Conservation (phyloP, 2,329 filamentous ascomycete genomes). For the Penicillium sp. region DNA sequence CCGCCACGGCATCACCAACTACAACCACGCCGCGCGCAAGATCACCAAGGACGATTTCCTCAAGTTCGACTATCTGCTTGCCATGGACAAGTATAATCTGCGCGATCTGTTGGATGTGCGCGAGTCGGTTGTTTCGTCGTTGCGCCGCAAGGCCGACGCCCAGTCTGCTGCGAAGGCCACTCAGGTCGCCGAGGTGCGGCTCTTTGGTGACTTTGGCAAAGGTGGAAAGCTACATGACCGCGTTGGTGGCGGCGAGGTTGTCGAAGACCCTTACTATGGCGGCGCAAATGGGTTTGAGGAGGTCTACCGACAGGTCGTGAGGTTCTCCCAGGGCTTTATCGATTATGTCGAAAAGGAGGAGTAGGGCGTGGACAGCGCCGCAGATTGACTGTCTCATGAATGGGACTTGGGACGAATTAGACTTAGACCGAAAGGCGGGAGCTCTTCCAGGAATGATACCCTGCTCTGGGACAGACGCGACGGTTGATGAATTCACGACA, state of each 20-base stretch:
- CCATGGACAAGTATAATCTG: slow-evolving; percentile 88
- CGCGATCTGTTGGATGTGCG: slow-evolving; percentile 66
- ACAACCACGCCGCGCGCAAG: slow-evolving; percentile 75
- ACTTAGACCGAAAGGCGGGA: slow-evolving; percentile 3
- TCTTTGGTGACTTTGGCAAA: slow-evolving; percentile 82
- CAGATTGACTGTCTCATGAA: neutral
- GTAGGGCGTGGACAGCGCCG: neutral
- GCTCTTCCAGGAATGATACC: slow-evolving; percentile 22
- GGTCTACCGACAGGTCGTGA: slow-evolving; percentile 80
- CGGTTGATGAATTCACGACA: neutral
- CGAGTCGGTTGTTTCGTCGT: slow-evolving; percentile 50
- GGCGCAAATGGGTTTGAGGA: slow-evolving; percentile 75
- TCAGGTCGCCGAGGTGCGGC: slow-evolving; percentile 61
- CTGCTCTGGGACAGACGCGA: slow-evolving; percentile 11
- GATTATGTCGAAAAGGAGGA: slow-evolving; percentile 52
- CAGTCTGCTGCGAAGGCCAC: slow-evolving; percentile 29
- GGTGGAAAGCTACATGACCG: slow-evolving; percentile 45
- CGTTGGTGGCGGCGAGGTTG: slow-evolving; percentile 61
- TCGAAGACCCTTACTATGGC: slow-evolving; percentile 93
- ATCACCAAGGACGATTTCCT: slow-evolving; percentile 73
- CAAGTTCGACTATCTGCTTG: slow-evolving; percentile 88
- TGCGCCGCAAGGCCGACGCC: slow-evolving; percentile 43
- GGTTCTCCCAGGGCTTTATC: slow-evolving; percentile 77
- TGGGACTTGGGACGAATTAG: slow-evolving; percentile 7
- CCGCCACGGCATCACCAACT: slow-evolving; percentile 73